Percentiles rank a stretch among this genome's conserved stretches.
These are phyloP conservation scores for Bipolaris victoriae DNA, from an alignment of 2,329 filamentous ascomycete species.

Conservation along the genomic window DNA sequence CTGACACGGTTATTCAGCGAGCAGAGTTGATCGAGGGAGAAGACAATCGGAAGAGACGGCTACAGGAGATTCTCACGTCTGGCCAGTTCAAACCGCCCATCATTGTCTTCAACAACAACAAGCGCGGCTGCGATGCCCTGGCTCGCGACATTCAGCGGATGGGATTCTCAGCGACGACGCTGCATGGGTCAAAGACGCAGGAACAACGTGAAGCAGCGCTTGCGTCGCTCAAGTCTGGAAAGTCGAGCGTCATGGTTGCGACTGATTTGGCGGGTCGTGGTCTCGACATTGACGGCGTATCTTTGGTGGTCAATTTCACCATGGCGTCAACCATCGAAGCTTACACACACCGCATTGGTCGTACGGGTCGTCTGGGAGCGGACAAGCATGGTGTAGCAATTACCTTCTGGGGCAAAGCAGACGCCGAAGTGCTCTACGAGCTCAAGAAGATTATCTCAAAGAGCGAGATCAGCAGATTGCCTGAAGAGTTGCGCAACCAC, in stretches of 20 bases:
- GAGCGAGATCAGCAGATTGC: slow-evolving; percentile 84
- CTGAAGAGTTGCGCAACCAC: slow-evolving; percentile 87
- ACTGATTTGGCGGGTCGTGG: slow-evolving; percentile 95
- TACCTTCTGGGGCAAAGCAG: slow-evolving; percentile 91
- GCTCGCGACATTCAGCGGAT: slow-evolving; percentile 92
- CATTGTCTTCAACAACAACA: slow-evolving; percentile 99
- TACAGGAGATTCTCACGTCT: slow-evolving; percentile 85
- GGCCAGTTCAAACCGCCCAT: slow-evolving; percentile 85
- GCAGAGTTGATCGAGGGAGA: slow-evolving; percentile 91
- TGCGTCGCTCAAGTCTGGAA: slow-evolving; percentile 78
- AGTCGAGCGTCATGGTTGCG: slow-evolving; percentile 87
- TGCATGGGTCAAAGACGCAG: slow-evolving; percentile 96
- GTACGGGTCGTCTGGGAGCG: slow-evolving; percentile 81
- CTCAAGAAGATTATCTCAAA: slow-evolving; percentile 95
- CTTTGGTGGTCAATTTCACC: slow-evolving; percentile 97
- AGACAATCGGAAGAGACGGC: slow-evolving; percentile 94
- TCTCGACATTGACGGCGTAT: slow-evolving; percentile 96
- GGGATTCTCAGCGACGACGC: slow-evolving; percentile 86
- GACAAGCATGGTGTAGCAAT: slow-evolving; percentile 96
- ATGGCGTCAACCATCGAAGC: slow-evolving; percentile 93
- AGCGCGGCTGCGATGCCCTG: slow-evolving; percentile 95
- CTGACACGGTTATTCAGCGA: slow-evolving; percentile 96
- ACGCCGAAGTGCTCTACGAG: slow-evolving; percentile 89
- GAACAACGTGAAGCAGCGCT: slow-evolving; percentile 96
- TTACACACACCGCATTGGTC: slow-evolving; percentile 95